Percentiles rank a stretch among this genome's conserved stretches.
These are phyloP conservation scores for Arthrinium puccinioides DNA, from an alignment of 2,329 filamentous ascomycete genomes.

Conservation along the genomic window DNA sequence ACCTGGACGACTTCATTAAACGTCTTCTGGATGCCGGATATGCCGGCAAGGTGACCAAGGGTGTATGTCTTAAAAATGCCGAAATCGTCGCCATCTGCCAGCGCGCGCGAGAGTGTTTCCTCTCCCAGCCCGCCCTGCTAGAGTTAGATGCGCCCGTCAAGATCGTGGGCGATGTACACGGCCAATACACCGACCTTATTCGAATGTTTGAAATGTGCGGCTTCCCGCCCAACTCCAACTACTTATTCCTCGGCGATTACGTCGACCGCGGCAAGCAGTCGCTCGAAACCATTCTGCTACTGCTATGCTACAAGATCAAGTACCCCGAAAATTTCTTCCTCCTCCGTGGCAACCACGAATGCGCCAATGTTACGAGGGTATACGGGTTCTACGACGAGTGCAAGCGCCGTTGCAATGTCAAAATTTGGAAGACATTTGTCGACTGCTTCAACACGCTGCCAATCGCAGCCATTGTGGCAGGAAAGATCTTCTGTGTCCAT, in stretches of 20 bases:
- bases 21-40: slow-evolving; percentile 91
- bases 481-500: slow-evolving; percentile 97
- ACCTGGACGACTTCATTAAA: slow-evolving; percentile 96
- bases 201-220: slow-evolving; percentile 98
- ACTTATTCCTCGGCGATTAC: slow-evolving; percentile 91
- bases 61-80: slow-evolving; percentile 93
- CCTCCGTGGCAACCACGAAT: slow-evolving; percentile 90
- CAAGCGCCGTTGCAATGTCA: slow-evolving; percentile 92
- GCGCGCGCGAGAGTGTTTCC: slow-evolving; percentile 78
- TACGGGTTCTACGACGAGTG: slow-evolving; percentile 99
- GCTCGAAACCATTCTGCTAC: slow-evolving; percentile 84
- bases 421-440: slow-evolving; percentile 96
- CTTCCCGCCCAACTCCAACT: slow-evolving; percentile 87
- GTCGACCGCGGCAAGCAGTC: slow-evolving; percentile 96
- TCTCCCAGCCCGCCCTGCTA: slow-evolving; percentile 85
- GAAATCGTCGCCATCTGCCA: slow-evolving; percentile 93
- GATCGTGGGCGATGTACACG: slow-evolving; percentile 94
- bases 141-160: slow-evolving; percentile 94
- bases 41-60: slow-evolving; percentile 94
- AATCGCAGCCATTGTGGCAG: slow-evolving; percentile 92
- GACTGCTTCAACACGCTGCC: slow-evolving; percentile 95
- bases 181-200: slow-evolving; percentile 92
- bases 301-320: slow-evolving; percentile 95
- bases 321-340: slow-evolving; percentile 97
- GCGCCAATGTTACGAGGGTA: slow-evolving; percentile 89